A percentile compares a stretch with the other conserved stretches of the same genome.
phyloP scores from a whole-genome alignment of 768 basidiomycete species.

The Agrocybe praecox region DNA sequence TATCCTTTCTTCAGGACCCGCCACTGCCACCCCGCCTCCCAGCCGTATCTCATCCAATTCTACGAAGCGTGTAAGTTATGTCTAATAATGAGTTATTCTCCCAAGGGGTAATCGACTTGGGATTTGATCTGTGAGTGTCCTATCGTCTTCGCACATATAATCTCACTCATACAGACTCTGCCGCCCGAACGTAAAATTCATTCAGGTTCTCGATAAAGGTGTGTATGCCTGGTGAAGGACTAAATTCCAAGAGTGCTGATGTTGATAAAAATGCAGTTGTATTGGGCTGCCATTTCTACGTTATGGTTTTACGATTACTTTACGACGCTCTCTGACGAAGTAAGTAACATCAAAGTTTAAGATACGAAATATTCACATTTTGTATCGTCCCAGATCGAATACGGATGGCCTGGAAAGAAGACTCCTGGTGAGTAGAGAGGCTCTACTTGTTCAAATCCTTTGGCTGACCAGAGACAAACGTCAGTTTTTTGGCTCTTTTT shows the following conservation, averaged over 20 bases:
- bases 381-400: background rate
- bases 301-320: conserved; percentile 11
- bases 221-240: background rate
- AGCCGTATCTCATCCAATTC: too few species aligned
- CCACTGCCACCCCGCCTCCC: too few species aligned
- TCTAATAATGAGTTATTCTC: background rate
- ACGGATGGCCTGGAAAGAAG: conserved; percentile 5
- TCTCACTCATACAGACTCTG: too few species aligned
- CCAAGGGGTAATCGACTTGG: background rate
- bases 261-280: background rate
- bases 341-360: background rate
- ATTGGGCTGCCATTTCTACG: conserved; percentile 3
- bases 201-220: conserved; percentile 3
- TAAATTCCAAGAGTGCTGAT: background rate
- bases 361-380: too few species aligned
- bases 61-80: too few species aligned
- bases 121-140: background rate
- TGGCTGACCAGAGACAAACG: too few species aligned
- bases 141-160: too few species aligned
- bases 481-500: conserved; percentile 9
- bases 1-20: too few species aligned
- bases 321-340: conserved; percentile 9
- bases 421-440: background rate
- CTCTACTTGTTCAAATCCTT: background rate
- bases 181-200: background rate